These are phyloP conservation scores for Carex pumila DNA, from an alignment of 176 grass and related monocot genomes.

Conservation along the genomic window DNA sequence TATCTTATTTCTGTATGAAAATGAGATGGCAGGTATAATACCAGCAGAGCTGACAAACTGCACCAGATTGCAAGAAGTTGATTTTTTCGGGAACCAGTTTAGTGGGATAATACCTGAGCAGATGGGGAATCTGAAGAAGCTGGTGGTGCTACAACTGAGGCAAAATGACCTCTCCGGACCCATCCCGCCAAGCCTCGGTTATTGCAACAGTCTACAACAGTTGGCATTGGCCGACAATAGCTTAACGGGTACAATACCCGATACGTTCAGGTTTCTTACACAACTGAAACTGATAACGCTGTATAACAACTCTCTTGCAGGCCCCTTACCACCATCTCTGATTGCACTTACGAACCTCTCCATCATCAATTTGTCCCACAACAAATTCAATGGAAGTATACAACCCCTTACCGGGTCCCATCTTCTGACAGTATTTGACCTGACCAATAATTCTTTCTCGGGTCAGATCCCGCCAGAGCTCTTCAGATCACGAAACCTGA, in stretches of 20 bases:
- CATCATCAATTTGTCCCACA: slow-evolving; percentile 83
- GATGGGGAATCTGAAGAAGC: slow-evolving; percentile 67
- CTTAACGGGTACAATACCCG: slow-evolving; percentile 52
- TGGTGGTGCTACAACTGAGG: slow-evolving; percentile 76
- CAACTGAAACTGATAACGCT: slow-evolving; percentile 63
- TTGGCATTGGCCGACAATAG: slow-evolving; percentile 59
- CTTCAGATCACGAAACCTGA: slow-evolving; percentile 38
- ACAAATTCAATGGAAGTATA: slow-evolving; percentile 57
- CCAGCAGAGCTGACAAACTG: slow-evolving; percentile 62
- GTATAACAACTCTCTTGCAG: slow-evolving; percentile 87
- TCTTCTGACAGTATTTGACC: slow-evolving; percentile 43
- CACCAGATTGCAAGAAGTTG: slow-evolving; percentile 71
- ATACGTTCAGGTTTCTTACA: slow-evolving; percentile 41
- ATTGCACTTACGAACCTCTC: slow-evolving; percentile 55
- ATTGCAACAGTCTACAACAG: slow-evolving; percentile 57
- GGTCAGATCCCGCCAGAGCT: slow-evolving; percentile 44
- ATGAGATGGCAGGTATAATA: slow-evolving; percentile 75
- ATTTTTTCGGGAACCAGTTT: slow-evolving; percentile 94
- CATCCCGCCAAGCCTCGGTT: slow-evolving; percentile 65
- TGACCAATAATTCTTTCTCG: slow-evolving; percentile 77
- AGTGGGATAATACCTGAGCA: slow-evolving; percentile 44
- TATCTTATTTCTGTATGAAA: slow-evolving; percentile 80
- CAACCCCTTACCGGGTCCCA: slow-evolving; percentile 63
- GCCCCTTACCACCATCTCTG: slow-evolving; percentile 52
- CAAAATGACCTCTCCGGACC: slow-evolving; percentile 79